A percentile compares a stretch with the other conserved stretches of the same genome.
phyloP scores from a whole-genome alignment of 495 filamentous ascomycete species.

The Penicillium macrosclerotiorum region DNA sequence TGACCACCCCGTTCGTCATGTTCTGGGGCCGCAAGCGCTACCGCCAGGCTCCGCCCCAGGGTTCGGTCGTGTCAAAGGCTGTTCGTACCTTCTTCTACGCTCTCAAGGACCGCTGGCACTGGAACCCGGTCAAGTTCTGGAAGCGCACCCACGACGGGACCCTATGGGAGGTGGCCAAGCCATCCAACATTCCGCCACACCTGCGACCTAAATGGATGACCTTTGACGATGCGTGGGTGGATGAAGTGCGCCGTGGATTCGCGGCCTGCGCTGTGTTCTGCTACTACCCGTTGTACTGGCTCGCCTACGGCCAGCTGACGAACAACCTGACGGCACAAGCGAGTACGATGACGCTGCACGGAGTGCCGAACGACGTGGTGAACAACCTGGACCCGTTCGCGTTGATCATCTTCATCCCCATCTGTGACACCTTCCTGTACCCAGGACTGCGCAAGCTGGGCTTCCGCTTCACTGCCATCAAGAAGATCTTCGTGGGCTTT shows the following conservation, averaged over 20 bases:
- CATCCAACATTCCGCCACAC: conserved; percentile 48
- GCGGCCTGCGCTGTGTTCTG: conserved; percentile 65
- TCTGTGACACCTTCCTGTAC: conserved; percentile 65
- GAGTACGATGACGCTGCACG: conserved; percentile 47
- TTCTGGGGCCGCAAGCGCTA: conserved; percentile 60
- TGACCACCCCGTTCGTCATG: conserved; percentile 59
- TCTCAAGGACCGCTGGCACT: conserved; percentile 60
- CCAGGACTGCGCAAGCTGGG: conserved; percentile 56
- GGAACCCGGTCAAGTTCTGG: conserved; percentile 47
- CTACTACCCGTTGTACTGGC: conserved; percentile 66
- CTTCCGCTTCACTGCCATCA: conserved; percentile 64
- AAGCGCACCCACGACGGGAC: conserved; percentile 43
- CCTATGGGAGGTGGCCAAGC: conserved; percentile 65
- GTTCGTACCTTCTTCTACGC: conserved; percentile 52
- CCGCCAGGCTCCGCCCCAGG: conserved; percentile 55
- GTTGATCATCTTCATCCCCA: conserved; percentile 67
- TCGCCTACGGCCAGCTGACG: conserved; percentile 56
- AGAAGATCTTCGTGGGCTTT: conserved; percentile 67
- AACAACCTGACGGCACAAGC: conserved; percentile 63
- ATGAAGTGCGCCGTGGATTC: conserved; percentile 66
- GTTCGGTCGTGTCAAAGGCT: conserved; percentile 60
- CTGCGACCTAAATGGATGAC: conserved; percentile 61
- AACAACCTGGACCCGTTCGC: conserved; percentile 68
- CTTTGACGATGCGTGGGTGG: conserved; percentile 72
- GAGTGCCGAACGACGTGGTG: conserved; percentile 67